phyloP scores from a whole-genome alignment of 148 eudicot genomes.

The Nepenthes mirabilis region DNA sequence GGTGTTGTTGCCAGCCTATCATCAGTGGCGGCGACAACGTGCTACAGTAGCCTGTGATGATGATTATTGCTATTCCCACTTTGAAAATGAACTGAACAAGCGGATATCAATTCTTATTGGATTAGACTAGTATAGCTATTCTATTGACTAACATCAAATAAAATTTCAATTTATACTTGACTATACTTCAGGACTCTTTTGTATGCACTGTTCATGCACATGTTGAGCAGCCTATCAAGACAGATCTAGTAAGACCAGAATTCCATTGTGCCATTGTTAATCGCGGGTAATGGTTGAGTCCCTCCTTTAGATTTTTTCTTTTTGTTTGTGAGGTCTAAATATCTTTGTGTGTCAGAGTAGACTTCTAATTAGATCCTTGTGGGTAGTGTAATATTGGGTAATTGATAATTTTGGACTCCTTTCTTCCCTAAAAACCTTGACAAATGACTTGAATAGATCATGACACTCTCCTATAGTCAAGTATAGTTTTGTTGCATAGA shows the following conservation, averaged over 20 bases:
- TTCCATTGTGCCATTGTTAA: conserved; percentile 65
- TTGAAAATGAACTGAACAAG: not conserved
- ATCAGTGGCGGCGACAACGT: no score
- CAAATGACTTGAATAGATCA: not conserved
- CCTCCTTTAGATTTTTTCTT: conserved; percentile 4
- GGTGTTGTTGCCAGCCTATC: no score
- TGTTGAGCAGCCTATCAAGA: conserved; percentile 45
- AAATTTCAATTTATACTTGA: conserved; percentile 1
- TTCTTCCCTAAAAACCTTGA: not conserved
- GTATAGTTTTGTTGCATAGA: conserved; percentile 85
- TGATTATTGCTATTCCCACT: no score
- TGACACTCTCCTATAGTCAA: not conserved
- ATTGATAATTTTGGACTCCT: not conserved
- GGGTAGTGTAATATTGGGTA: not conserved
- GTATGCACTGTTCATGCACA: conserved; percentile 57
- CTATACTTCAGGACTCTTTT: not conserved
- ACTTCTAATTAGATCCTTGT: not conserved
- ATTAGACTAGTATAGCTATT: no score
- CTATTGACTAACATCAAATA: no score
- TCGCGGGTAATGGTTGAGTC: conserved; percentile 44
- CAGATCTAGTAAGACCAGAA: conserved; percentile 61
- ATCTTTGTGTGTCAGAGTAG: no score
- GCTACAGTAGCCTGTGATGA: no score
- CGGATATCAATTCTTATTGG: no score
- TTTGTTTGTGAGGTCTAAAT: not conserved